phyloP scores from a whole-genome alignment of 1,139 yeast genomes.

The Nakaseomyces kungkrabaensis region DNA sequence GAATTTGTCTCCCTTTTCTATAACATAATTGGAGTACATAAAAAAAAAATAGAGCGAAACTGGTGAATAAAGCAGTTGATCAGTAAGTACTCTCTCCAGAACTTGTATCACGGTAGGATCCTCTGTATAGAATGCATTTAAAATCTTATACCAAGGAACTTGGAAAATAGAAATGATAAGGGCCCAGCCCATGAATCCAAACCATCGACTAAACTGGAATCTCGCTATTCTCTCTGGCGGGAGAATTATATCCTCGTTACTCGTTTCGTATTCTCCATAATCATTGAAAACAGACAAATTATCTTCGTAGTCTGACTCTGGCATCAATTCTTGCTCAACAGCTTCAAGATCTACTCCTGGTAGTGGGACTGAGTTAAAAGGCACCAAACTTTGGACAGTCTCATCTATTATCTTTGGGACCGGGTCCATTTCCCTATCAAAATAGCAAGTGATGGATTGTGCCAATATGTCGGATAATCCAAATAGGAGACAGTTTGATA shows the following conservation, averaged over 20 bases:
- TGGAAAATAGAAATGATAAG: constrained; percentile 72
- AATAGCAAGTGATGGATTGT: constrained; percentile 35
- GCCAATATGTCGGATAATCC: constrained; percentile 90
- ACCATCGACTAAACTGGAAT: constrained; percentile 61
- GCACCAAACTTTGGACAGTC: constrained; percentile 25
- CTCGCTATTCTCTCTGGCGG: constrained; percentile 27
- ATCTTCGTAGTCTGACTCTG: constrained; percentile 10
- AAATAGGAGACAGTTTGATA: constrained; percentile 71
- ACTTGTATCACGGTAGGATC: constrained; percentile 80
- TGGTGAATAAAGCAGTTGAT: constrained; percentile 85
- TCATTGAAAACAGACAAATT: constrained; percentile 4
- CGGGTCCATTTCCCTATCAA: constrained; percentile 23
- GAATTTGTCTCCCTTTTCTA: constrained; percentile 63
- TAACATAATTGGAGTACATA: constrained; percentile 70
- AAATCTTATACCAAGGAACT: constrained; percentile 78
- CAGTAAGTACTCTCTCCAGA: constrained; percentile 76
- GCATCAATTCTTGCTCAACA: background rate
- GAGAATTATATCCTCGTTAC: constrained; percentile 2
- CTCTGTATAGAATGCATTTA: constrained; percentile 65
- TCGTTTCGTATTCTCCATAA: constrained; percentile 5
- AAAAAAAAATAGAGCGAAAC: constrained; percentile 71
- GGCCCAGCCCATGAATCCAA: constrained; percentile 86
- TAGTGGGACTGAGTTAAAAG: constrained; percentile 6
- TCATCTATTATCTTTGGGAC: constrained; percentile 26
- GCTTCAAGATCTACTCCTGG: constrained; percentile 3